Evolutionary conservation across 306 rosid species (phyloP).

Genomic region (Gynostemma pentaphyllum): DNA sequence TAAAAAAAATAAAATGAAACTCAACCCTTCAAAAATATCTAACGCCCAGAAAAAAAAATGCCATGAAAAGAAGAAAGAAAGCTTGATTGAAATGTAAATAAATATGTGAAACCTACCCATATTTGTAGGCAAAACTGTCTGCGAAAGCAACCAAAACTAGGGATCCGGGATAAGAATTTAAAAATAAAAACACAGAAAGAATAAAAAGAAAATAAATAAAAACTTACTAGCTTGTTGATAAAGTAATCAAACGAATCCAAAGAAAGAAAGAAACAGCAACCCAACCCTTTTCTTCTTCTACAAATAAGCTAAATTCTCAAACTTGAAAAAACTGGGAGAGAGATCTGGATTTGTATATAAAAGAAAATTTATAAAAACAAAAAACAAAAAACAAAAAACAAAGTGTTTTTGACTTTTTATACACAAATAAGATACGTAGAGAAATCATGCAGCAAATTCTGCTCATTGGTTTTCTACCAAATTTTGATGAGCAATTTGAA

Average conservation of each 20-base stretch:
- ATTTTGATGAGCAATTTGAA: neutral
- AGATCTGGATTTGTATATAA: neutral
- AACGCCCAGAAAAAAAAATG: neutral
- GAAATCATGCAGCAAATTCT: constrained; percentile 26
- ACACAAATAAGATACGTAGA: constrained; percentile 31
- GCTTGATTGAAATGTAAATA: neutral
- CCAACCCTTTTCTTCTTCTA: constrained; percentile 42
- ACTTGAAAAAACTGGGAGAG: constrained; percentile 10
- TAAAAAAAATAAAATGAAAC: neutral
- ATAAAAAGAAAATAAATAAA: constrained; percentile 21
- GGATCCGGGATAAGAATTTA: neutral
- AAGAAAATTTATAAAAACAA: constrained; percentile 16
- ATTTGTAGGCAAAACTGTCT: constrained; percentile 6
- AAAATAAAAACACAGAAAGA: constrained; percentile 3
- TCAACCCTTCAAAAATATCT: neutral
- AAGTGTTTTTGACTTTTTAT: constrained; percentile 29
- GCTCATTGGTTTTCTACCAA: constrained; percentile 1
- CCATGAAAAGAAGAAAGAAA: neutral
- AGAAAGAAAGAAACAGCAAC: too few species aligned
- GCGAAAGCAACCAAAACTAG: constrained; percentile 11
- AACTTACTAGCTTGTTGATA: constrained; percentile 21
- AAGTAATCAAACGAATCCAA: too few species aligned
- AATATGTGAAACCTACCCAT: neutral
- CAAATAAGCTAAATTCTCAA: constrained; percentile 33
- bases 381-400: neutral